Evolutionary conservation across 495 filamentous ascomycete species (phyloP).

Genomic region (Chlorociboria aeruginascens): DNA sequence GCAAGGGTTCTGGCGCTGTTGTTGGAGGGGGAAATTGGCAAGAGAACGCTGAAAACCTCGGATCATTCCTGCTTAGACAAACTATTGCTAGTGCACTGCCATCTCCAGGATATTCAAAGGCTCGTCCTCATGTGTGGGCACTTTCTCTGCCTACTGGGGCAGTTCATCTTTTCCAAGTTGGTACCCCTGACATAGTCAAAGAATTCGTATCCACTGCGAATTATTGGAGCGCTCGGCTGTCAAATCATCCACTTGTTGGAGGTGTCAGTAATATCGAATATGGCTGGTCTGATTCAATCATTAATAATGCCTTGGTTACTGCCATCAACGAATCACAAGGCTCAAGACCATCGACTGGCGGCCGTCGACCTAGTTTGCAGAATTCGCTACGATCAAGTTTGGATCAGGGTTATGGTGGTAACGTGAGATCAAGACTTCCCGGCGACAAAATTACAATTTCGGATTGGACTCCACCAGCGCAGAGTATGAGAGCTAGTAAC

Average conservation of each 20-base stretch:
- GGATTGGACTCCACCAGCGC: slow-evolving; percentile 88
- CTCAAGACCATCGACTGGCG: slow-evolving; percentile 16
- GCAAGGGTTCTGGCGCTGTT: slow-evolving; percentile 40
- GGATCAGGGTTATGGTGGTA: slow-evolving; percentile 42
- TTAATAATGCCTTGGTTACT: slow-evolving; percentile 58
- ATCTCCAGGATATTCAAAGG: slow-evolving; percentile 83
- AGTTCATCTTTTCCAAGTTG: slow-evolving; percentile 94
- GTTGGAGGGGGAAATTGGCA: slow-evolving; percentile 97
- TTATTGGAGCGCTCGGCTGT: slow-evolving; percentile 92
- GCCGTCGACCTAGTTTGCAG: slow-evolving; percentile 50
- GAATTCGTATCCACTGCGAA: slow-evolving; percentile 94
- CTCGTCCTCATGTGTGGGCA: slow-evolving; percentile 87
- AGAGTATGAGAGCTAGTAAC: slow-evolving; percentile 74
- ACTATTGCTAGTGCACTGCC: slow-evolving; percentile 87
- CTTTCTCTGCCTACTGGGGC: slow-evolving; percentile 86
- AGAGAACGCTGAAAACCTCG: slow-evolving; percentile 80
- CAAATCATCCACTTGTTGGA: slow-evolving; percentile 82
- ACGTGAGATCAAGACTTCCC: slow-evolving; percentile 55
- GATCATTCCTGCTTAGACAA: slow-evolving; percentile 78
- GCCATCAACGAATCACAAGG: slow-evolving; percentile 31
- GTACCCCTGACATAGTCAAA: slow-evolving; percentile 84
- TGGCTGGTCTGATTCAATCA: slow-evolving; percentile 85
- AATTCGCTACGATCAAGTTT: slow-evolving; percentile 61
- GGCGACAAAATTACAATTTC: slow-evolving; percentile 77
- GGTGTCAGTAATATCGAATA: slow-evolving; percentile 96